phyloP scores from a whole-genome alignment of 2,329 filamentous ascomycete species.

The Endothia cerciana region DNA sequence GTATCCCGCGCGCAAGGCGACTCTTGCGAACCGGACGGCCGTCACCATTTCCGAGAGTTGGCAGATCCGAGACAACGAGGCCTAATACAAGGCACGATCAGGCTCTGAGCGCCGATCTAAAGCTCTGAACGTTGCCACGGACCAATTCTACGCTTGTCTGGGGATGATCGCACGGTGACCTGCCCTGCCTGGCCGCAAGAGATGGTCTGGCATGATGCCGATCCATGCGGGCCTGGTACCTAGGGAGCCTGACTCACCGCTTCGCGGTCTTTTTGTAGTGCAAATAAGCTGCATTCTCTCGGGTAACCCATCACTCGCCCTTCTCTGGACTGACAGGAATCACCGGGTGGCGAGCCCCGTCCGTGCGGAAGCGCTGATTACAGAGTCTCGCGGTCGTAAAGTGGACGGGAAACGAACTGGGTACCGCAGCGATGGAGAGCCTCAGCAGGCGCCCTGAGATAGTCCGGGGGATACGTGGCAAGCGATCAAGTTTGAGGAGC shows the following conservation, averaged over 20 bases:
- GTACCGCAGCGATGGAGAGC: background rate
- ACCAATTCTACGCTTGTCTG: background rate
- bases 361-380: background rate
- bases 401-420: background rate
- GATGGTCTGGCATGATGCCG: background rate
- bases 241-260: background rate
- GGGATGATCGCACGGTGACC: background rate
- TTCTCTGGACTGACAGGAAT: background rate
- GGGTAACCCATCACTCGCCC: too few species aligned
- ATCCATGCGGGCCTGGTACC: background rate
- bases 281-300: background rate
- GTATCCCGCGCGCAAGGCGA: background rate
- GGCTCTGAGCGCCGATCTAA: background rate
- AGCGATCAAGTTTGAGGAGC: background rate
- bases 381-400: background rate
- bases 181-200: background rate
- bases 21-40: background rate
- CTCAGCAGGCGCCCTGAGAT: background rate
- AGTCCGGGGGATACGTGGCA: background rate
- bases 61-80: background rate
- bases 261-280: background rate
- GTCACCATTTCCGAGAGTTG: background rate
- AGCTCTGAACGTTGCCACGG: too few species aligned
- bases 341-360: background rate
- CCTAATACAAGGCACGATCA: background rate